Conservation (phyloP, 2,329 filamentous ascomycete species). For the Chaetomium strumarium region DNA sequence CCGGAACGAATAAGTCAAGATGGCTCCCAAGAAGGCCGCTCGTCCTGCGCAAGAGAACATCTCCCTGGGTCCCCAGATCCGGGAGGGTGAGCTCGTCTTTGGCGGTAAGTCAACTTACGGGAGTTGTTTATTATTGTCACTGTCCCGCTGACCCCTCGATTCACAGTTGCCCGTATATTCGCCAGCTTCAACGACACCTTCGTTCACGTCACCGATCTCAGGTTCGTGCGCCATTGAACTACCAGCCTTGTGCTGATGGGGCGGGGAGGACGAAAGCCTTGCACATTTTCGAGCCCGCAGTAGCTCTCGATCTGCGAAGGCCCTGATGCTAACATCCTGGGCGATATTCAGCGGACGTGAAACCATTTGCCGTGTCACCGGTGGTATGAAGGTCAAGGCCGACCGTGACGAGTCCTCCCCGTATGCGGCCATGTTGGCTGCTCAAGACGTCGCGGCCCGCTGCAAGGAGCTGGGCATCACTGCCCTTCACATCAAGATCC, state of each 20-base stretch:
- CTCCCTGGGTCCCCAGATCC: slow-evolving; percentile 92
- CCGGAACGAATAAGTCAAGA: slow-evolving; percentile 49
- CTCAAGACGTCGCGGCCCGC: slow-evolving; percentile 92
- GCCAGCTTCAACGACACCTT: slow-evolving; percentile 91
- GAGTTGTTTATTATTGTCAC: background rate
- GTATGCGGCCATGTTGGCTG: slow-evolving; percentile 99
- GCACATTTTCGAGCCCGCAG: background rate
- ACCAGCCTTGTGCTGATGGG: slow-evolving; percentile 3
- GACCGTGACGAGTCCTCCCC: slow-evolving; percentile 99
- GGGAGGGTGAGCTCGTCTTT: slow-evolving; percentile 87
- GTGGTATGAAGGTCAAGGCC: slow-evolving; percentile 99
- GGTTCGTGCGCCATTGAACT: slow-evolving; percentile 48
- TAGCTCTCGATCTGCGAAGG: slow-evolving; percentile 11
- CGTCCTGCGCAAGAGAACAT: slow-evolving; percentile 93
- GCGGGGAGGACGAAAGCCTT: slow-evolving; percentile 8
- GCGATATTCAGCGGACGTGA: slow-evolving; percentile 87
- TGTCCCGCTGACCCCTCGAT: slow-evolving; percentile 3
- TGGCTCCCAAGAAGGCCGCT: slow-evolving; percentile 90
- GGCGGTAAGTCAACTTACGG: slow-evolving; percentile 47
- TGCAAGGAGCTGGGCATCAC: slow-evolving; percentile 69
- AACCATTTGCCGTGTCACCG: slow-evolving; percentile 99
- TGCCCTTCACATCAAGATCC: slow-evolving; percentile 99
- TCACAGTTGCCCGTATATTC: slow-evolving; percentile 79
- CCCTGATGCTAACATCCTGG: slow-evolving; percentile 55
- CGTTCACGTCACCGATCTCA: slow-evolving; percentile 99